phyloP scores from a whole-genome alignment of 805 yeast species.

The Starmera caribaea region DNA sequence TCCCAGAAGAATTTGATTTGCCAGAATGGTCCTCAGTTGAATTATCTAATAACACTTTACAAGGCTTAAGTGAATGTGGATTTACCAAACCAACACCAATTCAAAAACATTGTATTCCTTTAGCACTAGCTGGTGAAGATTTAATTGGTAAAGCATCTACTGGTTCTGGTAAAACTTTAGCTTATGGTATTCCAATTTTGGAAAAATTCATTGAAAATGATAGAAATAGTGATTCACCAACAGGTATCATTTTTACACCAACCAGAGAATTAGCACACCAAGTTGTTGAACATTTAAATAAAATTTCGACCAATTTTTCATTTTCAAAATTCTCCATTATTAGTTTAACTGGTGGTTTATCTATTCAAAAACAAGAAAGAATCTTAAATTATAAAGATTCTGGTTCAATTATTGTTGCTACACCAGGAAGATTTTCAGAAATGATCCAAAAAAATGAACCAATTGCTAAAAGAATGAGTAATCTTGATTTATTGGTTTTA shows the following conservation, averaged over 20 bases:
- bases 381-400: slow-evolving; percentile 59
- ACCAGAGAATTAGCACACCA: slow-evolving; percentile 96
- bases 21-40: slow-evolving; percentile 50
- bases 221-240: slow-evolving; percentile 32
- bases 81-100: slow-evolving; percentile 76
- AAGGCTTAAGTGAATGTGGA: slow-evolving; percentile 48
- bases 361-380: slow-evolving; percentile 89
- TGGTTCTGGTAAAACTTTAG: slow-evolving; percentile 95
- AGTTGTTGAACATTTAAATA: slow-evolving; percentile 70
- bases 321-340: slow-evolving; percentile 49
- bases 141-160: slow-evolving; percentile 95
- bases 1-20: slow-evolving; percentile 31
- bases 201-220: slow-evolving; percentile 41
- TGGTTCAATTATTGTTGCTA: slow-evolving; percentile 71
- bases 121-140: slow-evolving; percentile 64
- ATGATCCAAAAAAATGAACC: slow-evolving; percentile 52
- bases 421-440: slow-evolving; percentile 91
- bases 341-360: slow-evolving; percentile 87
- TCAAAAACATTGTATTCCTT: slow-evolving; percentile 68
- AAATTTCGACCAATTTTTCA: slow-evolving; percentile 42
- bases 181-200: slow-evolving; percentile 87
- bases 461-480: slow-evolving; percentile 29
- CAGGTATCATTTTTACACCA: slow-evolving; percentile 83
- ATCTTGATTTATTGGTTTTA: slow-evolving; percentile 48
- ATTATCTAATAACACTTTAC: slow-evolving; percentile 46